Percentiles rank a stretch among this genome's conserved stretches.
Evolutionary conservation across 2,329 filamentous ascomycete genomes (phyloP).

Genomic region (Remersonia thermophila): DNA sequence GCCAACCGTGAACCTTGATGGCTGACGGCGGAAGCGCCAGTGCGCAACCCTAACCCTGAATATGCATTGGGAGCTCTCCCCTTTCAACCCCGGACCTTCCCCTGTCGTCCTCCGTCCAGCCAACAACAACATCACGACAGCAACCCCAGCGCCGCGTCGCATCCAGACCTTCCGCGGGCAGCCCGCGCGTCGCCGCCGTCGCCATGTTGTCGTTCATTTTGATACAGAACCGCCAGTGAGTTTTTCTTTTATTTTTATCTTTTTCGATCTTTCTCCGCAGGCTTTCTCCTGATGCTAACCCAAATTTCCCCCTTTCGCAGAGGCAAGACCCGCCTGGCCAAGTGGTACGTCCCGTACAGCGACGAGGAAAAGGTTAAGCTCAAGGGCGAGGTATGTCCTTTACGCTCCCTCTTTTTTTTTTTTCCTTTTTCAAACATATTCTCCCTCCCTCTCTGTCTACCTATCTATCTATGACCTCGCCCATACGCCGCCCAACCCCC

Average conservation of each 20-base stretch:
- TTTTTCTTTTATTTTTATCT: slow-evolving; percentile 3
- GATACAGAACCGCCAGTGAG: slow-evolving; percentile 77
- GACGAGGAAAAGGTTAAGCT: slow-evolving; percentile 99
- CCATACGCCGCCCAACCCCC: too few species aligned
- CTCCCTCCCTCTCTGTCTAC: too few species aligned
- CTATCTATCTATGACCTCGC: too few species aligned
- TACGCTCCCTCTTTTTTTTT: too few species aligned
- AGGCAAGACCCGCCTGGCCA: slow-evolving; percentile 95
- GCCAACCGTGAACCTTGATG: too few species aligned
- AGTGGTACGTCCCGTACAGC: slow-evolving; percentile 98
- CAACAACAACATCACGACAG: neutral
- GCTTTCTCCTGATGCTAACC: slow-evolving; percentile 1
- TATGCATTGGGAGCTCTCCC: too few species aligned
- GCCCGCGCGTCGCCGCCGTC: slow-evolving; percentile 6
- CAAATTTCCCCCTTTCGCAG: slow-evolving; percentile 40
- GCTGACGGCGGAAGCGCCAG: neutral
- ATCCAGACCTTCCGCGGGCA: slow-evolving; percentile 1
- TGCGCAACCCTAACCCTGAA: neutral
- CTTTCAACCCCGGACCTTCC: neutral
- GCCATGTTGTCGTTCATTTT: slow-evolving; percentile 72
- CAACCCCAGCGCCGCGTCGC: slow-evolving; percentile 4
- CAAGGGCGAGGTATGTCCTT: slow-evolving; percentile 70
- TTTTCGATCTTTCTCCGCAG: neutral
- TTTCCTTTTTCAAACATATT: too few species aligned
- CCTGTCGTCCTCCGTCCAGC: neutral